phyloP scores from a whole-genome alignment of 495 filamentous ascomycete species.

The Penicillium lividum region DNA sequence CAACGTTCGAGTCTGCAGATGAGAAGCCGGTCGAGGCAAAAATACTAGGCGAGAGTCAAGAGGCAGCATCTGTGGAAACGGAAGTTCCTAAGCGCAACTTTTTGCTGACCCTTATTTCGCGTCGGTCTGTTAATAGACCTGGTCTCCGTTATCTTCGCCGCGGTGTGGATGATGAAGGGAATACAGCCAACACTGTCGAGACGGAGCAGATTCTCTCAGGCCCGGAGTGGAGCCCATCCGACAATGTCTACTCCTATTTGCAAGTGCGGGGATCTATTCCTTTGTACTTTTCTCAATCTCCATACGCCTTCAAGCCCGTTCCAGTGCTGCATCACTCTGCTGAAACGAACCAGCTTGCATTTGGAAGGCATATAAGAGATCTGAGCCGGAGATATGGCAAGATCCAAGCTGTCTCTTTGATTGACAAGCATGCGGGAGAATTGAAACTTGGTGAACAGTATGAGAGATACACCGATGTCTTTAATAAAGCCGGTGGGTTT shows the following conservation, averaged over 20 bases:
- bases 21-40: conserved; percentile 30
- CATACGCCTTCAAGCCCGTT: conserved; percentile 87
- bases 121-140: conserved; percentile 78
- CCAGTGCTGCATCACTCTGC: conserved; percentile 77
- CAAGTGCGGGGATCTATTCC: conserved; percentile 89
- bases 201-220: conserved; percentile 87
- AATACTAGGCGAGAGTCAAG: conserved; percentile 37
- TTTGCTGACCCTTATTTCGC: conserved; percentile 82
- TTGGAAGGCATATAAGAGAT: conserved; percentile 73
- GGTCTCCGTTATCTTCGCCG: conserved; percentile 90
- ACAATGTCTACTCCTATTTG: conserved; percentile 75
- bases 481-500: conserved; percentile 63
- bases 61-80: conserved; percentile 25
- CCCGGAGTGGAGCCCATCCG: conserved; percentile 57
- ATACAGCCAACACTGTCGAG: conserved; percentile 88
- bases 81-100: conserved; percentile 48
- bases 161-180: conserved; percentile 83
- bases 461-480: conserved; percentile 57
- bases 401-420: conserved; percentile 77
- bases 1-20: conserved; percentile 15
- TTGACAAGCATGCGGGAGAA: conserved; percentile 85
- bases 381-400: conserved; percentile 67
- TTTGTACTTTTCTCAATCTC: conserved; percentile 88
- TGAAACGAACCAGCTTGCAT: conserved; percentile 73
- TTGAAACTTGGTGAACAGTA: conserved; percentile 75